phyloP scores from a whole-genome alignment of 1,139 yeast species.

The Geotrichum cucujoidarum region DNA sequence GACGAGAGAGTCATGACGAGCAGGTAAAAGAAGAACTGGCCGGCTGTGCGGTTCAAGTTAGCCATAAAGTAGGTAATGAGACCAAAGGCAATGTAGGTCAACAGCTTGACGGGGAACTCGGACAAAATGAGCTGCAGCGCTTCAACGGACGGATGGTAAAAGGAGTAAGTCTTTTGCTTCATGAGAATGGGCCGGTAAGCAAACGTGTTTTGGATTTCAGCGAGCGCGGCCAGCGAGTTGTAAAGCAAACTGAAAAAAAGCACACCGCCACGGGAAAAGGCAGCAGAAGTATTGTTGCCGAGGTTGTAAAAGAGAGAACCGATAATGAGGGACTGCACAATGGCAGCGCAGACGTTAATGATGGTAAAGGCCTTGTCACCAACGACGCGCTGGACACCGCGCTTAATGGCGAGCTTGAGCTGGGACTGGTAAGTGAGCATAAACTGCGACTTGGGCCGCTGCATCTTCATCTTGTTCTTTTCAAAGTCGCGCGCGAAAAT shows the following conservation, averaged over 20 bases:
- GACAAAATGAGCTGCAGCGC: slow-evolving; percentile 39
- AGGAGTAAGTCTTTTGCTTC: slow-evolving; percentile 43
- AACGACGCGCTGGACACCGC: slow-evolving; percentile 51
- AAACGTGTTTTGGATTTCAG: slow-evolving; percentile 41
- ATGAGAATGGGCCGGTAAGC: slow-evolving; percentile 40
- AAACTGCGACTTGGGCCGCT: slow-evolving; percentile 34
- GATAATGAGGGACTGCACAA: slow-evolving; percentile 48
- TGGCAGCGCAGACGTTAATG: slow-evolving; percentile 46
- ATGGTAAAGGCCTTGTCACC: slow-evolving; percentile 51
- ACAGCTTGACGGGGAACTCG: slow-evolving; percentile 37
- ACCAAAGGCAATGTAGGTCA: slow-evolving; percentile 35
- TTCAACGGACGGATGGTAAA: slow-evolving; percentile 45
- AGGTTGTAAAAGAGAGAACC: slow-evolving; percentile 54
- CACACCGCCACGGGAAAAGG: slow-evolving; percentile 48
- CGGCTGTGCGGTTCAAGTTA: slow-evolving; percentile 39
- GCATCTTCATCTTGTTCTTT: slow-evolving; percentile 33
- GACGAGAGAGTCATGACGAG: slow-evolving; percentile 38
- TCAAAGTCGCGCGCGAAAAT: slow-evolving; percentile 16
- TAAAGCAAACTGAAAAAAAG: slow-evolving; percentile 42
- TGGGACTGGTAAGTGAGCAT: slow-evolving; percentile 38
- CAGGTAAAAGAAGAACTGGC: slow-evolving; percentile 40
- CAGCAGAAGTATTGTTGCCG: slow-evolving; percentile 45
- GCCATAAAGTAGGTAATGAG: slow-evolving; percentile 41
- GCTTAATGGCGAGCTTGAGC: slow-evolving; percentile 35
- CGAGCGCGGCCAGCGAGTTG: slow-evolving; percentile 41